Evolutionary conservation across 2,329 filamentous ascomycete species (phyloP), one percentile per base, ranked within the genome.

Genomic region (Xylaria multiplex): DNA sequence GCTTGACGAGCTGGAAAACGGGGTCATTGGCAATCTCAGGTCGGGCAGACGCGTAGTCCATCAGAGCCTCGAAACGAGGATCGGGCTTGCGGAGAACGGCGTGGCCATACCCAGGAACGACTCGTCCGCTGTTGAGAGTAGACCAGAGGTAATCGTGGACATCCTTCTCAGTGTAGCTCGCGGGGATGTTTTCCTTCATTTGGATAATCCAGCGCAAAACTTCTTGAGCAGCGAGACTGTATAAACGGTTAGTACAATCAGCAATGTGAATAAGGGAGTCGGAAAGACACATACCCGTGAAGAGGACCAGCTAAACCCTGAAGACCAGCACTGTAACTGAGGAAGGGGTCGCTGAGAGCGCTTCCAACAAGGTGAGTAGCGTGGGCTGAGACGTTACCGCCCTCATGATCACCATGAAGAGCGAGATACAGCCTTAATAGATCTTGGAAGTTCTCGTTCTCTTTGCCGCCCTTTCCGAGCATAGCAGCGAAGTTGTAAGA

Each of bases 401-500:
- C 96, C 82, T 99, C 96, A 82, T 99, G 96, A 81, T 99, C 96
- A 69, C 96, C 96, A 81, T 99, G 96, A 5, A 99, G 90, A 56
- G 96, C 95, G 27, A 99, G 89, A 81, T 99, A 99, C 37, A 99
- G 84, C 73, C 96, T 89, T 69, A 99, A 87, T 22, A 99, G 86
- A 76, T 99, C 96, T 79, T 98, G 95, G 86, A 99, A 97, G 79
- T 92, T 91, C 81, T 94, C 92, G 74, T 98, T 91, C 81, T 97
- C 85, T 80, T 91, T 88, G 72, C 93, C 93, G 57, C 90, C 88
- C 83, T 96, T 97, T 76, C 95, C 95, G 60, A 98, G 88, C 89
- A 98, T 93, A 71, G 93, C 92, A 52, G 96, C 96, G 76, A 97
- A 99, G 86, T 99, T 99, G 86, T 97, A 97, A 0, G 94, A 91